Evolutionary conservation across 78 protist genomes (phyloP).

Genomic region (Bigelowiella natans): DNA sequence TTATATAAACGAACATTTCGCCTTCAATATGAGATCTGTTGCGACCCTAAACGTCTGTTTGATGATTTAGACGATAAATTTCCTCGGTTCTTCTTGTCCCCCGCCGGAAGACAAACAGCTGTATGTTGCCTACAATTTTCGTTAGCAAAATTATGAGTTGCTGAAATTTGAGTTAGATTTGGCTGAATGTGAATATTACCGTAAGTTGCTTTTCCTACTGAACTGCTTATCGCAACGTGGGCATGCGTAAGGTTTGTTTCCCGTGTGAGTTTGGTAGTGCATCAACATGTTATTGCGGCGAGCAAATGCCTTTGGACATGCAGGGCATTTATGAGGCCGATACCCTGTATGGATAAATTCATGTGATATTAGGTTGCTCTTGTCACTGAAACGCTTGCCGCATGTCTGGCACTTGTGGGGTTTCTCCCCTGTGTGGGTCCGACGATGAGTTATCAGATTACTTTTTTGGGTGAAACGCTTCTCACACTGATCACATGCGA

Average conservation of each 20-base stretch:
- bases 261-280: background rate
- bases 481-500: background rate
- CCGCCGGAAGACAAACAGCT: too few relatives aligned
- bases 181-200: too few relatives aligned
- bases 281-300: background rate
- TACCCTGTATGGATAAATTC: background rate
- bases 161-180: too few relatives aligned
- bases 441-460: background rate
- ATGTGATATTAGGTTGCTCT: background rate
- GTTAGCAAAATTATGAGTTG: too few relatives aligned
- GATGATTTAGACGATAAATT: too few relatives aligned
- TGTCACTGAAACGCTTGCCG: background rate
- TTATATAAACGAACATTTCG: too few relatives aligned
- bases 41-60: too few relatives aligned
- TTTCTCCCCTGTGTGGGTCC: constrained; percentile 5
- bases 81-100: too few relatives aligned
- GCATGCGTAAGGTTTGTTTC: background rate
- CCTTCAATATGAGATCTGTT: too few relatives aligned
- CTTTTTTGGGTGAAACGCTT: background rate
- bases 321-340: background rate
- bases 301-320: background rate
- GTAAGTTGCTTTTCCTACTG: background rate
- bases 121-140: too few relatives aligned
- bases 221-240: background rate
- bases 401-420: background rate